Base-by-base conservation (phyloP, 805 yeast genomes). In the Debaryomyces tyrocola region DNA sequence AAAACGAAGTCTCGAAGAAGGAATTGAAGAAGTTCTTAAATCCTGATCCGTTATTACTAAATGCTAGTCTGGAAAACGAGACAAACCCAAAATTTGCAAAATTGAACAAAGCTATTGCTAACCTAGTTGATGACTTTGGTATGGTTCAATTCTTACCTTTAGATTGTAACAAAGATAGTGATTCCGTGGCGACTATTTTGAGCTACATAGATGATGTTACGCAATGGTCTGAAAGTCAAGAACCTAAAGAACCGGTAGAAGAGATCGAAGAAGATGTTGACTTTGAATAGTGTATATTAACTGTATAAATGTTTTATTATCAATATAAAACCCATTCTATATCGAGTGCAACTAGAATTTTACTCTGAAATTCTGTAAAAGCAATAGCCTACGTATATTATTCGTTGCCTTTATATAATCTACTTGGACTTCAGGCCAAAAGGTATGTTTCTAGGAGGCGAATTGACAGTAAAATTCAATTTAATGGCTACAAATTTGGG, bases 111-210 rank as follows among this genome's bases (percentile, higher is more conserved):
- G 79, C 91, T 12, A 90, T 94, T 55, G 97, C 97, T 0, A 83
- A 86, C 52, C 73, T 94, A 54, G 95, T 91, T 31, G 98, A 94
- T 61, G 99, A 94, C 59, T 94, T 94, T 64, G 99, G 99, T 6
- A 94, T 94, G 99, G 97, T 94, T 2, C 97, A 94, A 63, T 94
- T 90, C 60, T 70, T 94, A 53, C 98, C 99, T 0, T 74, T 94
- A 52, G 95, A 90, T 60, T 79, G 84, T 53, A 64, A 74, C 24
- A 74, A 75, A 57, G 85, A 83, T 39, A 83, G 90, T 40, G 89
- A 84, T 37, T 80, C 90, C 40, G 85, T 94, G 18, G 81, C 85
- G 10, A 84, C 90, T 0, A 92, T 94, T 45, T 74, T 94, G 54
- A 86, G 96, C 60, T 90, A 90, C 63, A 87, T 94, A 18, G 99